Percentiles rank a stretch among this genome's conserved stretches.
Conservation (phyloP, 495 filamentous ascomycete genomes). For the Amphirosellinia nigrospora region DNA sequence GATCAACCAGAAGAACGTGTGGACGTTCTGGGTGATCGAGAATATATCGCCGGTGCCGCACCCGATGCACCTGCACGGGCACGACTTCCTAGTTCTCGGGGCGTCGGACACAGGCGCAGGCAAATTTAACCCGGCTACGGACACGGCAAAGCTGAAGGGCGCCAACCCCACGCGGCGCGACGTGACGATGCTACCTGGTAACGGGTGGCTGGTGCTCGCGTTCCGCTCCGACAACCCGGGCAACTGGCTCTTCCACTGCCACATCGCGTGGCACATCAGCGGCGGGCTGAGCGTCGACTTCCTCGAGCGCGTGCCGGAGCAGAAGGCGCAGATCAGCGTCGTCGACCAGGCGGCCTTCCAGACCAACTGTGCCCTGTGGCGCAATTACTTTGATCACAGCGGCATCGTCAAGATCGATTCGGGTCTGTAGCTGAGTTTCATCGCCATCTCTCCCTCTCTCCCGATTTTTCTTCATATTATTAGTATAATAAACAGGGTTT, state of each 20-base stretch:
- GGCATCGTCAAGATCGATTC: slow-evolving; percentile 20
- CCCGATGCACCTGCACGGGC: slow-evolving; percentile 63
- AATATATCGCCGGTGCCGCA: slow-evolving; percentile 55
- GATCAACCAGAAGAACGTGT: slow-evolving; percentile 46
- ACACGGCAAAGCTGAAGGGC: slow-evolving; percentile 37
- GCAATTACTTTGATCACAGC: slow-evolving; percentile 28
- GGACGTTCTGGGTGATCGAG: slow-evolving; percentile 60
- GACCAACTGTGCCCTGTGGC: slow-evolving; percentile 30
- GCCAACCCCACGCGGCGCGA: slow-evolving; percentile 64
- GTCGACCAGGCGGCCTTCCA: slow-evolving; percentile 15
- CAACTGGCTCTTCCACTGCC: slow-evolving; percentile 61
- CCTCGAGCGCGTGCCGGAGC: slow-evolving; percentile 43
- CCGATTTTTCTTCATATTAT: not conserved
- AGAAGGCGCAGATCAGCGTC: slow-evolving; percentile 12
- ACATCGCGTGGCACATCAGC: slow-evolving; percentile 56
- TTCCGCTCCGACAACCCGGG: slow-evolving; percentile 62
- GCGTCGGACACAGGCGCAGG: slow-evolving; percentile 42
- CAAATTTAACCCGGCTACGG: slow-evolving; percentile 43
- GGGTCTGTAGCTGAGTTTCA: slow-evolving; percentile 10
- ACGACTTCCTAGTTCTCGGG: slow-evolving; percentile 65
- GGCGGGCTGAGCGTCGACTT: slow-evolving; percentile 56
- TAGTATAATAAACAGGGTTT: not conserved
- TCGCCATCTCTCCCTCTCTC: not conserved
- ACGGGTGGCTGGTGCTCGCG: slow-evolving; percentile 56
- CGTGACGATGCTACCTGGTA: slow-evolving; percentile 60